Evolutionary conservation across 176 grass and related monocot species (phyloP), one percentile per base, ranked within the genome.

Genomic region (Ampelocalamus luodianensis): DNA sequence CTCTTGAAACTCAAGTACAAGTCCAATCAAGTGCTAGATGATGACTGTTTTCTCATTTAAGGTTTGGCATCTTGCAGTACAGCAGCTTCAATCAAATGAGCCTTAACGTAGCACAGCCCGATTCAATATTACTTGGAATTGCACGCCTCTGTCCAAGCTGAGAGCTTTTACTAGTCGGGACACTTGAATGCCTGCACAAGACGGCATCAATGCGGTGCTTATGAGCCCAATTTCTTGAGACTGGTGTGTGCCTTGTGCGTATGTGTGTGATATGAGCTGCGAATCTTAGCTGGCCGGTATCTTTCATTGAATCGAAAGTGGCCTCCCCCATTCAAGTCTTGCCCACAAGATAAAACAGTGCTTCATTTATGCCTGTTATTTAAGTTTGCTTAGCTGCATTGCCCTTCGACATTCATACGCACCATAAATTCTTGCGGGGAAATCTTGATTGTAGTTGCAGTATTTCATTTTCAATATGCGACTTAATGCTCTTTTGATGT

Each of bases 341-440:
- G 84, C 56, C 72, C 74, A 90, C 89, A 83, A 76, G 80, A 87
- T 90, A 87, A 87, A 83, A 90, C 89, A 90, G 89, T 87, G 85
- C 75, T 83, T 44, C 89, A 90, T 87, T 87, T 87, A 90, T 87
- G 74, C 89, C 32, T 63, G 74, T 69, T 84, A 80, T 87, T 90
- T 90, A 90, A 87, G 80, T 61, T 79, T 84, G 85, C 75, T 84
- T 91, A 76, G 89, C 89, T 87, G 80, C 85, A 50, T 90, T 46
- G 68, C 74, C 51, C 66, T 79, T 79, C 79, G 79, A 58, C 81
- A 73, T 90, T 73, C 84, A 83, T 83, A 79, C 51, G 26, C 74
- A 79, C 74, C 80, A 90, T 90, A 74, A 90, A 79, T 90, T 87
- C 68, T 79, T 84, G 61, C 48, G 39, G 62, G 75, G 48, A 83